Percentiles rank a stretch among this genome's conserved stretches.
These are phyloP conservation scores for Neckera pumila DNA, from an alignment of 225 moss, liverwort and hornwort species.

Conservation along the genomic window DNA sequence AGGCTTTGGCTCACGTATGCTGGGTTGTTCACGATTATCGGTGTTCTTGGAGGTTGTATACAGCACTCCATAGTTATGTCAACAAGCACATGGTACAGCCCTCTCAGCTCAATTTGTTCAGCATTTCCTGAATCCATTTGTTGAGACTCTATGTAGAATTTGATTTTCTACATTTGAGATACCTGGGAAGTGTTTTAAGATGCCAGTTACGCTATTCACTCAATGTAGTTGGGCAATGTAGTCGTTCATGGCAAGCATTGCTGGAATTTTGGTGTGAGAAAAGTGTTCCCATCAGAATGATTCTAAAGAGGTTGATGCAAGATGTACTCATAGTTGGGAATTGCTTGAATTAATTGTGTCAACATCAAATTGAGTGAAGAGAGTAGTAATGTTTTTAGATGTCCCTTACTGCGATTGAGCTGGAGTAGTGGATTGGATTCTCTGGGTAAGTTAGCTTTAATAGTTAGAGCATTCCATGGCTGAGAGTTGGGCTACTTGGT, in stretches of 20 bases:
- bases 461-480: too few relatives aligned
- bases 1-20: too few relatives aligned
- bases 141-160: not conserved
- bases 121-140: not conserved
- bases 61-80: fast-evolving
- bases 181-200: not conserved
- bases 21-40: fast-evolving
- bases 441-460: not conserved
- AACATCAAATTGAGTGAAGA: fast-evolving
- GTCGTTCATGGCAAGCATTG: not conserved
- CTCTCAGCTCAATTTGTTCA: not conserved
- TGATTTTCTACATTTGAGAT: not conserved
- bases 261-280: not conserved
- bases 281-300: not conserved
- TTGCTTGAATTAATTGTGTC: not conserved
- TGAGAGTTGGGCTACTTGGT: not conserved
- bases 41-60: not conserved
- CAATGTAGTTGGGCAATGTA: too few relatives aligned
- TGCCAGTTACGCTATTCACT: not conserved
- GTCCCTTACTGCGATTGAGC: not conserved
- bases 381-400: not conserved
- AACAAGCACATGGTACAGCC: not conserved
- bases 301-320: not conserved
- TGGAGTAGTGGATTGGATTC: not conserved
- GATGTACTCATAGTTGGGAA: not conserved